A percentile compares a stretch with the other conserved stretches of the same genome.
phyloP scores from a whole-genome alignment of 805 yeast species.

The Metschnikowia lachancei region DNA sequence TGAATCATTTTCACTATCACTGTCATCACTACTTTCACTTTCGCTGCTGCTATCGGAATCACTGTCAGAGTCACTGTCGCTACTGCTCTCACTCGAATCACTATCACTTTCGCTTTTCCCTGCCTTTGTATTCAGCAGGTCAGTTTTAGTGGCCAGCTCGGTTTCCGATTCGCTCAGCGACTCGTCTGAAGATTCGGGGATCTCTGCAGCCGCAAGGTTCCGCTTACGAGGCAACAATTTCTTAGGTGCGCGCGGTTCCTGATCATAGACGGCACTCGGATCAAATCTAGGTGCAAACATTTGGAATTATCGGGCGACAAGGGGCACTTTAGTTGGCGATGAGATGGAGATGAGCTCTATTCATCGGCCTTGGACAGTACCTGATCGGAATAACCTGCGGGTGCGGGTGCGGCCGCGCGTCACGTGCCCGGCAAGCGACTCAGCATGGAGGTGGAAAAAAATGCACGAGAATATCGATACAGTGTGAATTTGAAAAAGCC shows the following conservation, averaged over 20 bases:
- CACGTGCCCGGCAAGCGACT: not conserved
- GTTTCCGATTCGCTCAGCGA: slow-evolving; percentile 11
- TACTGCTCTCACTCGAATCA: slow-evolving; percentile 16
- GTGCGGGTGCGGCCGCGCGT: not conserved
- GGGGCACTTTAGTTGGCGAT: no score
- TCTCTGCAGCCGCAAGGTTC: slow-evolving; percentile 13
- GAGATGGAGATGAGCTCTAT: not conserved
- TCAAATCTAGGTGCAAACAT: slow-evolving; percentile 71
- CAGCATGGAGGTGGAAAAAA: not conserved
- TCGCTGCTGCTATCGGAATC: slow-evolving; percentile 7
- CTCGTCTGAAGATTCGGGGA: slow-evolving; percentile 7
- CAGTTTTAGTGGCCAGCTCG: not conserved
- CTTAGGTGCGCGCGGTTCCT: slow-evolving; percentile 7
- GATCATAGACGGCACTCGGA: slow-evolving; percentile 36
- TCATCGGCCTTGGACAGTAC: not conserved
- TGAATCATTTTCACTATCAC: slow-evolving; percentile 14
- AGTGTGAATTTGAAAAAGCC: not conserved
- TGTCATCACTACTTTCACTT: slow-evolving; percentile 9
- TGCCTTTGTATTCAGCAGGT: not conserved
- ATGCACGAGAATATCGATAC: not conserved
- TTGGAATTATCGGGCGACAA: not conserved
- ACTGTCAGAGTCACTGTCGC: slow-evolving; percentile 18
- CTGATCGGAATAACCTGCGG: not conserved
- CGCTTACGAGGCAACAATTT: slow-evolving; percentile 20
- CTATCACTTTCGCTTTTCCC: slow-evolving; percentile 8